Evolutionary conservation across 805 yeast species (phyloP), one percentile per base, ranked within the genome.

Genomic region (Blastobotrys mokoenaii): DNA sequence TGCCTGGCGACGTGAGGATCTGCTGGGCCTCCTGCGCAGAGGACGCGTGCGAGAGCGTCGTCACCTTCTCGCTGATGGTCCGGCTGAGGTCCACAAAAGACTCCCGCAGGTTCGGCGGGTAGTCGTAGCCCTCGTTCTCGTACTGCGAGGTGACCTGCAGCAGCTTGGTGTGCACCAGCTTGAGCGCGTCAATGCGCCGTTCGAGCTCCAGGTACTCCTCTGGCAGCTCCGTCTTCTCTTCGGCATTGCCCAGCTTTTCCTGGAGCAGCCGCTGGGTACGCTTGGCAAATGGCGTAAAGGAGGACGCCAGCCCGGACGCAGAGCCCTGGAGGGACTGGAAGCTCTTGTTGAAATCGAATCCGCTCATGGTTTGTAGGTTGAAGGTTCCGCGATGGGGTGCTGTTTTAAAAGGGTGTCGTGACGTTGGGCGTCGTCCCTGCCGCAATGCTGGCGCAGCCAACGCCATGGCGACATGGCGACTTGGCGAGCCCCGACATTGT

Each of bases 11-110:
- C 44, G 74, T 68, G 35, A 83, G 67, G 11, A 85, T 83, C 11
- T 83, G 77, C 67, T 85, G 93, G 3, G 89, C 90, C 61, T 85
- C 95, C n/a, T 79, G 74, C 1, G 90, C 85, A 18, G 83, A 73
- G 40, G 82, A 73, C 11, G 88, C 95, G 59, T 73, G 76, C 14
- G 88, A 75, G 49, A 84, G 70, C 49, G 78, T 83, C 47, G 74
- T 70, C 40, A 84, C 81, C 54, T 84, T 76, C 45, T 72, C 70
- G 43, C 80, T 70, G 49, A 85, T 72, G 52, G 73, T 74, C 64
- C 79, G 79, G 43, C 87, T 80, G 48, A 84, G 73, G 51, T 82
- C 89, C 41, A 73, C 71, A 51, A 85, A 76, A n/a, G 88, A 78
- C 59, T 86, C 95, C 56, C 76, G 76, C 52, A 80, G 69, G 56